Conservation (phyloP, 345 rosid genomes). For the Stellera chamaejasme region DNA sequence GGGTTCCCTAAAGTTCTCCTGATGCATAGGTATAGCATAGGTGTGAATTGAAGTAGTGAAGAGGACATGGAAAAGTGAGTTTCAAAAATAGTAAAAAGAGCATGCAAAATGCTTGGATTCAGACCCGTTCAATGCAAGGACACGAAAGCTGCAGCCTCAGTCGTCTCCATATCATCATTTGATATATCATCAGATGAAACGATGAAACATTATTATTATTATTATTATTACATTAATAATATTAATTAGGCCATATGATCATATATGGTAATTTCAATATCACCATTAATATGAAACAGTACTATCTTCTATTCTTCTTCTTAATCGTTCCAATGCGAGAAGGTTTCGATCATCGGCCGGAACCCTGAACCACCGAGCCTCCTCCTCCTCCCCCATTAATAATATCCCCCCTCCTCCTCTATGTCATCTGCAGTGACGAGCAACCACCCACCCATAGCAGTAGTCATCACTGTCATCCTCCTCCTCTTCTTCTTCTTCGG, state of each 20-base stretch:
- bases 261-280: no score
- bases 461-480: constrained; percentile 45
- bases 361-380: constrained; percentile 42
- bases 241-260: no score
- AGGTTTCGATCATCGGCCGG: constrained; percentile 47
- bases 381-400: constrained; percentile 14
- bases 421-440: constrained; percentile 1
- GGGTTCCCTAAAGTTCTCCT: no score
- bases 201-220: no score
- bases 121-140: constrained; percentile 44
- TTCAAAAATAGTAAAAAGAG: constrained; percentile 14
- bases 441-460: constrained; percentile 36
- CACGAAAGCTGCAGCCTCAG: no score
- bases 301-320: background rate
- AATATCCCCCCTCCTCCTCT: constrained; percentile 21
- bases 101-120: constrained; percentile 1
- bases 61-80: background rate
- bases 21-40: background rate
- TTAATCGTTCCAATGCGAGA: background rate
- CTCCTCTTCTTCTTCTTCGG: constrained; percentile 57
- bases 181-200: no score
- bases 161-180: constrained; percentile 16
- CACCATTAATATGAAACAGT: constrained; percentile 22
- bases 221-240: no score
- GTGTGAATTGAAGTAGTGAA: background rate